These are phyloP conservation scores for Epichloe hybrida DNA, from an alignment of 2,329 filamentous ascomycete genomes.

Conservation along the genomic window DNA sequence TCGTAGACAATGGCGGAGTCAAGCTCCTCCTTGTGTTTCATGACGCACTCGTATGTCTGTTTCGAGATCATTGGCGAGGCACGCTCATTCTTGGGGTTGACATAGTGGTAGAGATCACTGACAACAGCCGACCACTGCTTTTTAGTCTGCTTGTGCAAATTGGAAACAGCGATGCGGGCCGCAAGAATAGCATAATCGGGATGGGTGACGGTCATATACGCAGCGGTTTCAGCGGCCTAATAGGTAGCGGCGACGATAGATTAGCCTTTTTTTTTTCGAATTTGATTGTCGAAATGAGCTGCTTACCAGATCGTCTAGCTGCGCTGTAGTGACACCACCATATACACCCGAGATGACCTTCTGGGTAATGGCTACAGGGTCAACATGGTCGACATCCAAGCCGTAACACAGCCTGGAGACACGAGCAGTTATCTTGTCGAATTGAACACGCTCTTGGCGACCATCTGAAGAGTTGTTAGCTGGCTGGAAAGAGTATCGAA, in stretches of 20 bases:
- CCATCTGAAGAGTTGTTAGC: conserved; percentile 54
- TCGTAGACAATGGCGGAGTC: conserved; percentile 99
- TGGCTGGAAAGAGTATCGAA: neutral
- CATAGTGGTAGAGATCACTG: conserved; percentile 84
- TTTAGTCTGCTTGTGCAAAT: conserved; percentile 99
- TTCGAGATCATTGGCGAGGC: conserved; percentile 89
- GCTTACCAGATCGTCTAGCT: conserved; percentile 90
- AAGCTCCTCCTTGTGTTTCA: conserved; percentile 91
- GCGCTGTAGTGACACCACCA: conserved; percentile 89
- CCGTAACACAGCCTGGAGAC: conserved; percentile 97
- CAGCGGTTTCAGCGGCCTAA: conserved; percentile 93
- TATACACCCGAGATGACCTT: conserved; percentile 99
- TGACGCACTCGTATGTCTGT: conserved; percentile 79
- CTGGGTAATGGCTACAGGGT: conserved; percentile 94
- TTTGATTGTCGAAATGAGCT: conserved; percentile 1
- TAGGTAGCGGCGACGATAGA: neutral
- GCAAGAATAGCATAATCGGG: conserved; percentile 98
- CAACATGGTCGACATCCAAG: conserved; percentile 85
- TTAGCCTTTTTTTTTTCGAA: neutral
- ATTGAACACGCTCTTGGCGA: conserved; percentile 98
- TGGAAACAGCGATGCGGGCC: conserved; percentile 95
- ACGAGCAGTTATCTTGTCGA: conserved; percentile 99
- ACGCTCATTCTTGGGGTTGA: conserved; percentile 83
- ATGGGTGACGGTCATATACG: conserved; percentile 99
- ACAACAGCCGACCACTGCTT: conserved; percentile 98